phyloP scores from a whole-genome alignment of 73 alveolate species.

The Symbiodinium natans region DNA sequence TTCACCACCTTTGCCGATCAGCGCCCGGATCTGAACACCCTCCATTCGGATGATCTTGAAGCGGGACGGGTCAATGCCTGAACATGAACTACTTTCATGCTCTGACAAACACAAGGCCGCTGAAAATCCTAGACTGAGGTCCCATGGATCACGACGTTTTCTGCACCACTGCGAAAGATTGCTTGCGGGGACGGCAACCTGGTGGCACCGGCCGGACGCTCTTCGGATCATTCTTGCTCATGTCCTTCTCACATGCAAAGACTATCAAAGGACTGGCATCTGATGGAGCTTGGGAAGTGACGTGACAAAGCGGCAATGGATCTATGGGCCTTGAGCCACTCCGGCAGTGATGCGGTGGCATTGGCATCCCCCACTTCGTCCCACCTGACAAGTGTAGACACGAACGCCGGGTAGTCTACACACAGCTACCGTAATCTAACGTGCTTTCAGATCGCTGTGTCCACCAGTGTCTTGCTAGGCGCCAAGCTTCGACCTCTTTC shows the following conservation, averaged over 20 bases:
- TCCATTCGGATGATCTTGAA: slow-evolving; percentile 92
- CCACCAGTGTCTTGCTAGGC: neutral
- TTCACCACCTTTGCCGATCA: slow-evolving; percentile 91
- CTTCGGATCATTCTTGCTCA: slow-evolving; percentile 13
- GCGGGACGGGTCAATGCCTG: slow-evolving; percentile 80
- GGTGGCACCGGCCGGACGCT: slow-evolving; percentile 55
- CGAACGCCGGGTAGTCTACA: too few relatives aligned
- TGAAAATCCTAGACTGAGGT: too few relatives aligned
- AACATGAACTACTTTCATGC: neutral
- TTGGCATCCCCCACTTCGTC: slow-evolving; percentile 29
- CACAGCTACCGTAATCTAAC: too few relatives aligned
- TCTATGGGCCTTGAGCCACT: slow-evolving; percentile 50
- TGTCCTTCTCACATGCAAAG: slow-evolving; percentile 30
- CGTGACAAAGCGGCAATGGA: too few relatives aligned
- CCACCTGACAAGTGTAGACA: slow-evolving; percentile 25
- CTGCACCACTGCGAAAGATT: too few relatives aligned
- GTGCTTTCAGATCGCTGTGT: too few relatives aligned
- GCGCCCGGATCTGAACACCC: slow-evolving; percentile 93
- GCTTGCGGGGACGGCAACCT: neutral
- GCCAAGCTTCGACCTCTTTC: slow-evolving; percentile 20
- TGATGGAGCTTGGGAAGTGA: too few relatives aligned
- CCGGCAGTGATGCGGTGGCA: slow-evolving; percentile 23
- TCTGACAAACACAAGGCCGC: neutral
- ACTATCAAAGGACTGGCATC: too few relatives aligned
- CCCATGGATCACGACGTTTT: too few relatives aligned